Evolutionary conservation across 1,284 basidiomycete species (phyloP).

Genomic region (Ustilago xerochloae): DNA sequence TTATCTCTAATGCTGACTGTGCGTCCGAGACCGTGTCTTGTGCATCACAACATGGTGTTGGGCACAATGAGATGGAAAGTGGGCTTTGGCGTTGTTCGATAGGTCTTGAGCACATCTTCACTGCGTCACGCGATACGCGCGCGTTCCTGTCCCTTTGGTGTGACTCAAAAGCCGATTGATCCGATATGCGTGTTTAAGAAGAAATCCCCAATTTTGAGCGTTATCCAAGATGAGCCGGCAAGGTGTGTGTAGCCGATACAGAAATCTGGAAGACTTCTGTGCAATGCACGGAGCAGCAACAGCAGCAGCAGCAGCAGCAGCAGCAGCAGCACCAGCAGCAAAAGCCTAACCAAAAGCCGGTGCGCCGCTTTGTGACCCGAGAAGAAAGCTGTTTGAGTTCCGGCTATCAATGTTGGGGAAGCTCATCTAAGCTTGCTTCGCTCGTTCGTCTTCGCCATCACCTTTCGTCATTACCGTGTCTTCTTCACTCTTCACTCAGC

Average conservation of each 20-base stretch:
- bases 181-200: conserved; percentile 2
- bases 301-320: no score
- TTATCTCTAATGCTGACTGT: conserved; percentile 7
- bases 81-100: conserved; percentile 30
- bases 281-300: not conserved
- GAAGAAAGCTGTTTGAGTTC: no score
- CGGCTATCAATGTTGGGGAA: no score
- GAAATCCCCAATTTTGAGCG: not conserved
- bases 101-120: conserved; percentile 15
- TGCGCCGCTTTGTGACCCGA: no score
- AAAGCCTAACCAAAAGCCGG: no score
- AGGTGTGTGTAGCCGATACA: not conserved
- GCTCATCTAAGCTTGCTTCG: not conserved
- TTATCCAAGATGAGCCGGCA: not conserved
- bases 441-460: not conserved
- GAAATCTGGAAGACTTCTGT: not conserved
- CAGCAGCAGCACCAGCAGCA: no score
- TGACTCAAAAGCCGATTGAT: conserved; percentile 28
- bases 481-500: no score
- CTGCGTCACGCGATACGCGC: not conserved
- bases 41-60: not conserved
- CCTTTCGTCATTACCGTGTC: no score
- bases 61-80: not conserved
- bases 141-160: conserved; percentile 11
- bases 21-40: not conserved